Conservation (phyloP, 352 stramenopile genomes). For the Elongisporangium anandrum region DNA sequence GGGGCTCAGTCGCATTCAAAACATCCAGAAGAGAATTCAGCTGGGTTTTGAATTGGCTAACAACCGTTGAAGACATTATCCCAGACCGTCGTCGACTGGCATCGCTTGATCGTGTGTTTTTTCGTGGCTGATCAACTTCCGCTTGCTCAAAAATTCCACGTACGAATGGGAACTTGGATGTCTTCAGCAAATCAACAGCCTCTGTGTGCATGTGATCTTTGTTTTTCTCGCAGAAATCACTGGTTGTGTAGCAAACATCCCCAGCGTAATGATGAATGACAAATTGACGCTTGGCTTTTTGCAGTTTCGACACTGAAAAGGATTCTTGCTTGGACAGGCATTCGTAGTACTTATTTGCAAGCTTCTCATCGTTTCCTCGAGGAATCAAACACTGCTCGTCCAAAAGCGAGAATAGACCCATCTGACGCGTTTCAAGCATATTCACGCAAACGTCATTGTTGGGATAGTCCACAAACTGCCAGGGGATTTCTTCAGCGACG, state of each 20-base stretch:
- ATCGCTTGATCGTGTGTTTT: slow-evolving; percentile 27
- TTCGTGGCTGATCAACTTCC: slow-evolving; percentile 4
- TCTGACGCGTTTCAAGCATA: slow-evolving; percentile 70
- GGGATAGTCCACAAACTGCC: slow-evolving; percentile 85
- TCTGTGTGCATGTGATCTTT: slow-evolving; percentile 87
- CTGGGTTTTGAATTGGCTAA: slow-evolving; percentile 93
- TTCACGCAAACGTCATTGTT: slow-evolving; percentile 82
- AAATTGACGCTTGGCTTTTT: slow-evolving; percentile 80
- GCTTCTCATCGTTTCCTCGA: slow-evolving; percentile 74
- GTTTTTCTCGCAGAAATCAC: slow-evolving; percentile 88
- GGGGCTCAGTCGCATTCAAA: slow-evolving; percentile 92
- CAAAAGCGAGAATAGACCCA: slow-evolving; percentile 77
- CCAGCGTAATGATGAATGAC: slow-evolving; percentile 87
- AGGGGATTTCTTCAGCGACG: slow-evolving; percentile 82
- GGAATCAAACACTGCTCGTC: slow-evolving; percentile 86
- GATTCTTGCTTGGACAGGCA: slow-evolving; percentile 49
- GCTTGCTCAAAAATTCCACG: slow-evolving; percentile 53
- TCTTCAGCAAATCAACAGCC: slow-evolving; percentile 64
- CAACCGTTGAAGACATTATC: slow-evolving; percentile 81
- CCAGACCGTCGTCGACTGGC: slow-evolving; percentile 50
- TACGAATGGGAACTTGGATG: slow-evolving; percentile 62
- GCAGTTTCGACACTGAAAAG: slow-evolving; percentile 68
- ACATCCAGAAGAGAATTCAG: slow-evolving; percentile 90
- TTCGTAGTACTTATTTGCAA: slow-evolving; percentile 85
- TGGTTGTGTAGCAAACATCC: slow-evolving; percentile 74